Base-by-base conservation (phyloP, 495 filamentous ascomycete species). In the Parachaetomium inaequale region DNA sequence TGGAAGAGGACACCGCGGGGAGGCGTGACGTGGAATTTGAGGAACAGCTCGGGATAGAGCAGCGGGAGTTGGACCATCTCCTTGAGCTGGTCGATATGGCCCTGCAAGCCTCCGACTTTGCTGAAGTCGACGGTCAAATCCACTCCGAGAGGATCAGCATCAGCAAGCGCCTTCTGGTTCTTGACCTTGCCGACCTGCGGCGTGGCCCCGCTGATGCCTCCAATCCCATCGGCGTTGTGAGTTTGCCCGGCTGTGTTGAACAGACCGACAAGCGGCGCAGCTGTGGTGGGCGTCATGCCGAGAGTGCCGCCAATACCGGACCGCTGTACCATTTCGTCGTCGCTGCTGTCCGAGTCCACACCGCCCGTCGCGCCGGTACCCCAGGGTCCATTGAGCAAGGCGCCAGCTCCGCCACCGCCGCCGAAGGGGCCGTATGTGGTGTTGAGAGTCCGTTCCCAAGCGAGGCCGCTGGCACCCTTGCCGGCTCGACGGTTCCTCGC, bases 11-110 rank as follows among this genome's bases (percentile, higher is more conserved):
- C 94, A 72, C 94, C 94, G 26, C 95, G 85, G 19, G 94, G 94
- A 25, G 94, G 94, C 11, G 90, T 93, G 56, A 98, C 89, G 65
- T 95, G 86, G 76, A 97, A 96, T 50, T 85, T 87, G 62, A 84
- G 80, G 75, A 98, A 97, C n/a, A 98, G 83, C 71, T 98, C 94
- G 0, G 94, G 94, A 68, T 98, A 98, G 10, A 97, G 81, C 21
- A 98, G 77, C 7, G 94, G 94, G 64, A 98, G 80, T 50, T 91
- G 86, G 19, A 98, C 92, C 94, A 98, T 98, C 74, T 98, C 94
- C 74, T 98, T 97, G 55, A 98, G 80, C 74, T 96, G 90, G 66
- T 96, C 88, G 63, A 98, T 96, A 66, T 96, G 93, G 32, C 89
- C 87, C 67, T 96, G 85, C 59, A 98, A 71, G 12, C 94, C 94